phyloP scores from a whole-genome alignment of 805 yeast genomes.

The Starmerella asiatica region DNA sequence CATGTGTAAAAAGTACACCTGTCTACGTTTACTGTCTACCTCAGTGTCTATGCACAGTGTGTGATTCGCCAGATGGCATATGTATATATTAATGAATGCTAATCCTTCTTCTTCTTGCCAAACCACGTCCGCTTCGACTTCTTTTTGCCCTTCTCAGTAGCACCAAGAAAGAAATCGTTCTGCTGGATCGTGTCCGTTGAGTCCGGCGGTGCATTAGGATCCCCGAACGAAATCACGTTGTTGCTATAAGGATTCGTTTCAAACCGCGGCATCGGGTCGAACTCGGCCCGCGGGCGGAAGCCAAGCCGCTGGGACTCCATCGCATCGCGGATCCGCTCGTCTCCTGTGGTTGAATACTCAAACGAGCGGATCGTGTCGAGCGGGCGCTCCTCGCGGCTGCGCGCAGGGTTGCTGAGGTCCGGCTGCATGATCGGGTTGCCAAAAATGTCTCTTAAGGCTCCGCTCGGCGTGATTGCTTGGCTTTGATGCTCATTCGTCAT shows the following conservation, averaged over 20 bases:
- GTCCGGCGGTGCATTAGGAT: constrained; percentile 31
- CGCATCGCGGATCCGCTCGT: constrained; percentile 60
- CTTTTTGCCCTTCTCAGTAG: constrained; percentile 26
- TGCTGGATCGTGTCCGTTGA: constrained; percentile 24
- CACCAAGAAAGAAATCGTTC: constrained; percentile 34
- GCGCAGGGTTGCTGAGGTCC: constrained; percentile 85
- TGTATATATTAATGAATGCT: not conserved
- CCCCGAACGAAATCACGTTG: constrained; percentile 31
- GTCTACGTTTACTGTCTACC: too few species aligned
- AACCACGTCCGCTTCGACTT: constrained; percentile 67
- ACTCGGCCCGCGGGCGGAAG: constrained; percentile 64
- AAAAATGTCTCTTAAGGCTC: constrained; percentile 62
- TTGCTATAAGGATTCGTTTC: constrained; percentile 27
- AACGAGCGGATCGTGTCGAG: constrained; percentile 88
- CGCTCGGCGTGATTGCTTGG: constrained; percentile 34
- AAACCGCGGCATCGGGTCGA: constrained; percentile 45
- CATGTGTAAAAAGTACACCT: too few species aligned
- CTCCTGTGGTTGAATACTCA: constrained; percentile 91
- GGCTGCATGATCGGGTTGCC: constrained; percentile 68
- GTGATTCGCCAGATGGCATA: too few species aligned
- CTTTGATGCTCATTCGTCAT: constrained; percentile 28
- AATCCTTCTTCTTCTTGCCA: constrained; percentile 47
- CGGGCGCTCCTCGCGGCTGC: constrained; percentile 91
- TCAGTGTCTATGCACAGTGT: too few species aligned
- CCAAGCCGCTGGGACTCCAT: constrained; percentile 69